phyloP scores from a whole-genome alignment of 2,329 filamentous ascomycete genomes.

The Chaetomium sp. region DNA sequence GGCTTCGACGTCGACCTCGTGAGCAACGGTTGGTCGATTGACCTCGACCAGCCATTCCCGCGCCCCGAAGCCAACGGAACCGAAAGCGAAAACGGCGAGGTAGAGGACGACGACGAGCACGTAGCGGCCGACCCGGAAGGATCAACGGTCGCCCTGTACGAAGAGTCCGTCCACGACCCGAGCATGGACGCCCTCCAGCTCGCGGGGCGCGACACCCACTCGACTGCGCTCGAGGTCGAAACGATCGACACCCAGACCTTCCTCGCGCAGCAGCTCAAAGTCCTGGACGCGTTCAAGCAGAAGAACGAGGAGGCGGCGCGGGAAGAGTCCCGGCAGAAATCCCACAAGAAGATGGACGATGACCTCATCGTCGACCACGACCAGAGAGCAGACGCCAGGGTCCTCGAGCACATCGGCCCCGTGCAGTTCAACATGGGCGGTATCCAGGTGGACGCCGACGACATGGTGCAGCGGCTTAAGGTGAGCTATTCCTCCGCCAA shows the following conservation, averaged over 20 bases:
- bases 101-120: slow-evolving; percentile 34
- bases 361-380: slow-evolving; percentile 32
- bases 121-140: slow-evolving; percentile 46
- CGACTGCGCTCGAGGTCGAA: slow-evolving; percentile 59
- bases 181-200: slow-evolving; percentile 63
- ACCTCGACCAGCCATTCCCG: slow-evolving; percentile 65
- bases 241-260: slow-evolving; percentile 79
- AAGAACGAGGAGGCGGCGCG: slow-evolving; percentile 55
- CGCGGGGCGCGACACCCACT: slow-evolving; percentile 51
- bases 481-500: slow-evolving; percentile 48
- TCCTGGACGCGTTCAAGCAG: slow-evolving; percentile 67
- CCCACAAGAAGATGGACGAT: slow-evolving; percentile 47
- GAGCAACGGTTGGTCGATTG: slow-evolving; percentile 81
- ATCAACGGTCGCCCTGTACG: slow-evolving; percentile 71
- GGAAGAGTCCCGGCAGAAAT: slow-evolving; percentile 49
- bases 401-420: slow-evolving; percentile 83
- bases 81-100: slow-evolving; percentile 34
- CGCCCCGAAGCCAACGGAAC: slow-evolving; percentile 34
- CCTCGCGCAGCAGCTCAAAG: slow-evolving; percentile 71
- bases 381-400: slow-evolving; percentile 44
- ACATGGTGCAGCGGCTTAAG: slow-evolving; percentile 86
- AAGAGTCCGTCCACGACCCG: slow-evolving; percentile 77
- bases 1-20: slow-evolving; percentile 89
- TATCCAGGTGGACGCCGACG: slow-evolving; percentile 92
- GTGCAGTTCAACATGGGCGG: slow-evolving; percentile 99